phyloP scores from a whole-genome alignment of 1,284 basidiomycete genomes.

The Dichomitus squalens region DNA sequence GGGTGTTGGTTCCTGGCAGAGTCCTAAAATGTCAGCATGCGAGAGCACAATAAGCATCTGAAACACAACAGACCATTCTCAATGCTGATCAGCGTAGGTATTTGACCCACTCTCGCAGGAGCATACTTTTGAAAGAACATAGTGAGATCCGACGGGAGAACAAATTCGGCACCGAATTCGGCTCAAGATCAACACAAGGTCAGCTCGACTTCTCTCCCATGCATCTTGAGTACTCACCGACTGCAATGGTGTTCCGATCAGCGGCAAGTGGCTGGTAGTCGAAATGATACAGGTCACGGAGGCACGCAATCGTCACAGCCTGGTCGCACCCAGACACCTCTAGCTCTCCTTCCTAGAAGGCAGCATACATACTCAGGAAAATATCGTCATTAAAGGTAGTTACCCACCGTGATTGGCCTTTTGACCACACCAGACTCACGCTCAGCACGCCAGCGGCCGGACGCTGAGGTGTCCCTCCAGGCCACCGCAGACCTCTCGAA shows the following conservation, averaged over 20 bases:
- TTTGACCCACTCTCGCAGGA: constrained; percentile 32
- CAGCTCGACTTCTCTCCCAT: neutral
- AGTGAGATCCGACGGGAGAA: constrained; percentile 44
- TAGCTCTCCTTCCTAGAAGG: neutral
- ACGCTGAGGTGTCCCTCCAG: neutral
- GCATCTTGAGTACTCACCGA: constrained; percentile 10
- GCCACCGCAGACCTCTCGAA: constrained; percentile 13
- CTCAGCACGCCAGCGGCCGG: neutral
- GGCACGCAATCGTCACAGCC: constrained; percentile 19
- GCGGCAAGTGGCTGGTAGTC: constrained; percentile 10
- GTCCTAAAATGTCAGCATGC: neutral
- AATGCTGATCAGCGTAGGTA: constrained; percentile 31
- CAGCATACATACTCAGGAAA: too few relatives aligned
- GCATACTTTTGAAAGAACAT: constrained; percentile 42
- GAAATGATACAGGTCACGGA: constrained; percentile 23
- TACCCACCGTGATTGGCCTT: neutral
- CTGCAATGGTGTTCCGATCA: constrained; percentile 15
- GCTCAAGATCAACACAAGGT: constrained; percentile 42
- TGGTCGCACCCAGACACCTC: constrained; percentile 15
- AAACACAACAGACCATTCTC: constrained; percentile 42
- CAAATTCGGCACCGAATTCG: constrained; percentile 51
- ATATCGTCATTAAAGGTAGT: neutral
- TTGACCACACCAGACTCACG: neutral
- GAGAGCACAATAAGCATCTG: neutral
- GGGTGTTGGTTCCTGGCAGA: constrained; percentile 30